Percentiles rank a stretch among this genome's conserved stretches.
Conservation (phyloP, 345 rosid species). For the Eucalyptus paniculata region DNA sequence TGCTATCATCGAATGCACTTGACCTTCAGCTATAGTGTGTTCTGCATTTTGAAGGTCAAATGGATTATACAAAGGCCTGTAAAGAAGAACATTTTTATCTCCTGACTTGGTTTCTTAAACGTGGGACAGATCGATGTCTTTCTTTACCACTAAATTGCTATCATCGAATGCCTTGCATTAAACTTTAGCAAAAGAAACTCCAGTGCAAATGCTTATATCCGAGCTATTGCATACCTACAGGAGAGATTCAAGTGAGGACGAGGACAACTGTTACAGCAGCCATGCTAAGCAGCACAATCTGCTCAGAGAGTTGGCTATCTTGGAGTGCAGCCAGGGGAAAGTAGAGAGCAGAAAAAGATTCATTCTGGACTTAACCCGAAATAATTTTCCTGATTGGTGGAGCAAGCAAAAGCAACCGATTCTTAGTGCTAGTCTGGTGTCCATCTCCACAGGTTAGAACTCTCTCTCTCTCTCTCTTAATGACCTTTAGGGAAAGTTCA, state of each 20-base stretch:
- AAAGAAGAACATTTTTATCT: neutral
- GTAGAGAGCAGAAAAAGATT: constrained; percentile 8
- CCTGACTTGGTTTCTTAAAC: neutral
- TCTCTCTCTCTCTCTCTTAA: neutral
- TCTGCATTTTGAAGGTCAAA: neutral
- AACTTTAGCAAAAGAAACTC: neutral
- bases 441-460: constrained; percentile 23
- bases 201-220: no score
- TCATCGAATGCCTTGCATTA: no score
- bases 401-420: neutral
- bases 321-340: constrained; percentile 5
- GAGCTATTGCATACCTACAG: no score
- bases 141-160: neutral
- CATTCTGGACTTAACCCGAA: constrained; percentile 7
- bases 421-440: constrained; percentile 12
- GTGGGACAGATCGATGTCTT: neutral
- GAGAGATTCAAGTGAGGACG: no score
- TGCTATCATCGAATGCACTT: no score
- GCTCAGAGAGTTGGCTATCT: constrained; percentile 27
- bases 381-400: constrained; percentile 37
- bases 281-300: constrained; percentile 31
- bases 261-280: neutral
- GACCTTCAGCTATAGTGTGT: neutral
- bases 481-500: neutral
- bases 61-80: no score